phyloP scores from a whole-genome alignment of 257 asterid genomes.

The Scutellaria barbata region DNA sequence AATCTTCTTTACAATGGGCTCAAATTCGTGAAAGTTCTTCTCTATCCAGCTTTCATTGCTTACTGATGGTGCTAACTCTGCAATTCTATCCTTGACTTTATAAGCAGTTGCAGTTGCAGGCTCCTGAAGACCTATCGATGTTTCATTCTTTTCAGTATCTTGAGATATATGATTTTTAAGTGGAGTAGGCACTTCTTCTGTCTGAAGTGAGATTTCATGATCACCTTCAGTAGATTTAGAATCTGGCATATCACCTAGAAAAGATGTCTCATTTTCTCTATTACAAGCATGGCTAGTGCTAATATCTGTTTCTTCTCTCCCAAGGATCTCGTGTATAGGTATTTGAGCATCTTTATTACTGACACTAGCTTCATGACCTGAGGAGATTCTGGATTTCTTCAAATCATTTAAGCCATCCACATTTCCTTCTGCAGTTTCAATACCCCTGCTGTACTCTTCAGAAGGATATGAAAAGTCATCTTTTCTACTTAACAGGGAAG shows the following conservation, averaged over 20 bases:
- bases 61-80: constrained; percentile 42
- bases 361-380: constrained; percentile 39
- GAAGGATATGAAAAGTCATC: constrained; percentile 30
- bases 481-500: constrained; percentile 29
- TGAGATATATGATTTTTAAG: constrained; percentile 35
- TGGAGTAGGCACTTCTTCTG: constrained; percentile 34
- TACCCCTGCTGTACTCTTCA: constrained; percentile 32
- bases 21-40: constrained; percentile 81
- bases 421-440: constrained; percentile 40
- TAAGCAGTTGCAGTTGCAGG: constrained; percentile 38
- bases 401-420: constrained; percentile 32
- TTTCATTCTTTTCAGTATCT: constrained; percentile 40
- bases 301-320: constrained; percentile 33
- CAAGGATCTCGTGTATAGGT: constrained; percentile 29
- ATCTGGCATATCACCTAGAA: constrained; percentile 32
- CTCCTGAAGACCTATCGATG: constrained; percentile 34
- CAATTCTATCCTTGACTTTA: constrained; percentile 40
- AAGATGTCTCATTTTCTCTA: constrained; percentile 25
- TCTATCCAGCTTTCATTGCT: constrained; percentile 73
- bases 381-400: constrained; percentile 35
- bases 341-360: constrained; percentile 37
- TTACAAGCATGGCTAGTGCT: constrained; percentile 30
- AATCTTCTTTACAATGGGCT: constrained; percentile 72
- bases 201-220: constrained; percentile 28
- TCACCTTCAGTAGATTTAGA: constrained; percentile 33